These are phyloP conservation scores for Trypanosoma theileri DNA, from an alignment of 208 protist genomes.

Conservation along the genomic window DNA sequence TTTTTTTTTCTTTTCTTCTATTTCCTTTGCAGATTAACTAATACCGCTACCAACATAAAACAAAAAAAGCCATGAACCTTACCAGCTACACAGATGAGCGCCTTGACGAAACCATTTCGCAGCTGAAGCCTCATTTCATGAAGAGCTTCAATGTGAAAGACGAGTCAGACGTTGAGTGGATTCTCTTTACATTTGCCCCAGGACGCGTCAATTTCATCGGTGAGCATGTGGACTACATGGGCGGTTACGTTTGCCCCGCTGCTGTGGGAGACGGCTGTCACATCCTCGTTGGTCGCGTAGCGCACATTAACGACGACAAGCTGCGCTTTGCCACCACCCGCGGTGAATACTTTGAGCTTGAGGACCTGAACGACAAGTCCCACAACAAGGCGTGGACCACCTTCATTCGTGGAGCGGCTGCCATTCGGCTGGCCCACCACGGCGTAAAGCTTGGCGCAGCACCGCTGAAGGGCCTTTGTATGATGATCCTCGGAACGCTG, in stretches of 20 bases:
- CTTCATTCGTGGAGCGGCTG: slow-evolving; percentile 60
- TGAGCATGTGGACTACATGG: slow-evolving; percentile 92
- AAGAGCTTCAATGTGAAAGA: slow-evolving; percentile 50
- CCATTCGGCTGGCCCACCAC: slow-evolving; percentile 59
- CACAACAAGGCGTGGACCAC: slow-evolving; percentile 69
- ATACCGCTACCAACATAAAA: too few relatives aligned
- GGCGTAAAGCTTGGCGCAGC: slow-evolving; percentile 33
- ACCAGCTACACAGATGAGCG: slow-evolving; percentile 52
- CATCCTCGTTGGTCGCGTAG: slow-evolving; percentile 72
- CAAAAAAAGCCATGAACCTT: slow-evolving; percentile 31
- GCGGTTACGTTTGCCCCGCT: slow-evolving; percentile 76
- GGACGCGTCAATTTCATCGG: slow-evolving; percentile 91
- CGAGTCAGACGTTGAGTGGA: slow-evolving; percentile 66
- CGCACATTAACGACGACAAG: slow-evolving; percentile 40
- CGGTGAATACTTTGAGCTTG: slow-evolving; percentile 57
- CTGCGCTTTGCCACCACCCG: slow-evolving; percentile 66
- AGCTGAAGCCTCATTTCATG: slow-evolving; percentile 51
- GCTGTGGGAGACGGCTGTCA: slow-evolving; percentile 57
- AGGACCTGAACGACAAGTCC: slow-evolving; percentile 18
- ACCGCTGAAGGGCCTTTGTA: slow-evolving; percentile 54
- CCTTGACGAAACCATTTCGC: slow-evolving; percentile 41
- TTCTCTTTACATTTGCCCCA: slow-evolving; percentile 76
- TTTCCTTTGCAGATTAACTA: background rate
- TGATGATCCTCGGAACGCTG: slow-evolving; percentile 73
- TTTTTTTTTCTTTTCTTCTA: slow-evolving; percentile 2